phyloP scores from a whole-genome alignment of 2,329 filamentous ascomycete genomes.

The Microdochium bolleyi region DNA sequence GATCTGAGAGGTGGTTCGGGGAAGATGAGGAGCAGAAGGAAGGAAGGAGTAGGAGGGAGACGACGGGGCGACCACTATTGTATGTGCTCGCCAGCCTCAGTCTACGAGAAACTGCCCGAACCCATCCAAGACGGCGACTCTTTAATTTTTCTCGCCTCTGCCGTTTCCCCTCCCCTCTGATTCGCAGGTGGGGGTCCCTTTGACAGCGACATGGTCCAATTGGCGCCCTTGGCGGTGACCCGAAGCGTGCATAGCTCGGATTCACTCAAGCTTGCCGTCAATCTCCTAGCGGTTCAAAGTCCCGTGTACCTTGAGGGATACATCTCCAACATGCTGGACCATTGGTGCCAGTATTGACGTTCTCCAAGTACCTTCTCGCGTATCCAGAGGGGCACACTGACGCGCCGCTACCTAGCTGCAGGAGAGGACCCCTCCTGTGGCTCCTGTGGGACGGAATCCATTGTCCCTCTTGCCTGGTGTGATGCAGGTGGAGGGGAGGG shows the following conservation, averaged over 20 bases:
- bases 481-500: too few relatives aligned
- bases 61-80: neutral
- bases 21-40: neutral
- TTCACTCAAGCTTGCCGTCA: neutral
- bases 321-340: neutral
- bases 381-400: too few relatives aligned
- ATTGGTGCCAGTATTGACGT: neutral
- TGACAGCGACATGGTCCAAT: neutral
- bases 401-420: too few relatives aligned
- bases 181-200: neutral
- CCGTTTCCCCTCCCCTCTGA: neutral
- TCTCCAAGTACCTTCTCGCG: neutral
- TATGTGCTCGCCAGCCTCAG: neutral
- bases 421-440: neutral
- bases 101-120: too few relatives aligned
- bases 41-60: neutral
- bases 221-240: neutral
- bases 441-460: neutral
- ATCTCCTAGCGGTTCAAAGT: neutral
- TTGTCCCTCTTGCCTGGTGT: neutral
- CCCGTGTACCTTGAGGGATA: neutral
- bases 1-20: neutral
- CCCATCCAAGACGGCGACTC: neutral
- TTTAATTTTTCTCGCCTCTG: neutral
- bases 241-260: neutral